Conservation (phyloP, 768 basidiomycete species). For the Boletus sp. region DNA sequence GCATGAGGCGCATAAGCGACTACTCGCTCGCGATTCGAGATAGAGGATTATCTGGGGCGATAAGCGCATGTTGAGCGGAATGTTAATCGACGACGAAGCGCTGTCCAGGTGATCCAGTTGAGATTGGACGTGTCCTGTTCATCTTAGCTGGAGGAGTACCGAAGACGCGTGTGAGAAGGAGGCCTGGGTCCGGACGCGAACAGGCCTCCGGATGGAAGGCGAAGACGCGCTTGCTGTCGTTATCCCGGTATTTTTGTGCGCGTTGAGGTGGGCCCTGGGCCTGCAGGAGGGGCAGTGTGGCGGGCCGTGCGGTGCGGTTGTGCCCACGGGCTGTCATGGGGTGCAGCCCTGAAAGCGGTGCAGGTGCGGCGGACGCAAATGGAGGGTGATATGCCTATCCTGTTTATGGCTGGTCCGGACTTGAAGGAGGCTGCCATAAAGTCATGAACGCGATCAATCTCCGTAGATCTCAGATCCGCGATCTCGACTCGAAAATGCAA, state of each 20-base stretch:
- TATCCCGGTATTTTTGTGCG: background rate
- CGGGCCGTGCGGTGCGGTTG: too few relatives aligned
- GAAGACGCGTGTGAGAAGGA: too few relatives aligned
- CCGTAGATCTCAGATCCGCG: constrained; percentile 27
- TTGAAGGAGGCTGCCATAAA: constrained; percentile 6
- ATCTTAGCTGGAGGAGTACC: too few relatives aligned
- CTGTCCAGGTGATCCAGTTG: constrained; percentile 4
- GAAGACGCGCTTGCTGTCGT: background rate
- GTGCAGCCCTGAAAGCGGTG: background rate
- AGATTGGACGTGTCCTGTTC: too few relatives aligned
- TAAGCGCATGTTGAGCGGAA: background rate
- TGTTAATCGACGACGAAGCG: background rate
- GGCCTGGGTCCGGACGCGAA: background rate
- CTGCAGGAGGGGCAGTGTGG: too few relatives aligned
- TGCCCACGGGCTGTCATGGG: too few relatives aligned
- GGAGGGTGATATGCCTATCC: background rate
- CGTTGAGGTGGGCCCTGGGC: too few relatives aligned
- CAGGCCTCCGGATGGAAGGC: background rate
- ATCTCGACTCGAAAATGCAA: constrained; percentile 20
- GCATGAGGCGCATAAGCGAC: background rate
- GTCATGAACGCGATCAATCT: constrained; percentile 17
- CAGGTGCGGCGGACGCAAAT: background rate
- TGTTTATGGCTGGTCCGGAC: constrained; percentile 4
- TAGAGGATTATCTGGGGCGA: background rate
- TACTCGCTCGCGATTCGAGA: background rate